These are phyloP conservation scores for Eucalyptus tenuipes DNA, from an alignment of 345 rosid genomes.

Conservation along the genomic window DNA sequence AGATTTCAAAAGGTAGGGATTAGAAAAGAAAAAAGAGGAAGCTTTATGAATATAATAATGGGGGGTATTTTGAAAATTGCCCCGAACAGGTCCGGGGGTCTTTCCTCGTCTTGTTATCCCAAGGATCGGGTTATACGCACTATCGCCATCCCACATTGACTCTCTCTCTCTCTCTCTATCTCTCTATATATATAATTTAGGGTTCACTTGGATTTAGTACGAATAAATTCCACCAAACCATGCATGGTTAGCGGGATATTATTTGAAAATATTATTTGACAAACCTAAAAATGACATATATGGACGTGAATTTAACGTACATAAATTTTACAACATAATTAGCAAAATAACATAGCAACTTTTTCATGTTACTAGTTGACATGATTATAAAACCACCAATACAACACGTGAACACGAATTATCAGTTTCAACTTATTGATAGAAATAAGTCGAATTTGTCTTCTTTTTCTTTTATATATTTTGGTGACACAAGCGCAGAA, in stretches of 20 bases:
- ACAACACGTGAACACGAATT: not conserved
- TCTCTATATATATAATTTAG: no score
- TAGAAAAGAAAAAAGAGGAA: not conserved
- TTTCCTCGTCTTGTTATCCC: not conserved
- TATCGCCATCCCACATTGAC: not conserved
- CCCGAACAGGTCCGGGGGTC: not conserved
- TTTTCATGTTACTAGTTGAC: not conserved
- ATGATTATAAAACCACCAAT: not conserved
- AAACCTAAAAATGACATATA: not conserved
- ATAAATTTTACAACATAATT: not conserved
- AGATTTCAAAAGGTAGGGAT: not conserved
- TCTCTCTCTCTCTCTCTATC: not conserved
- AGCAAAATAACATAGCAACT: not conserved
- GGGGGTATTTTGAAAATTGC: not conserved
- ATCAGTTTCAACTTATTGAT: not conserved
- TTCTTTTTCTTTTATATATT: not conserved
- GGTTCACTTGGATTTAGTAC: not conserved
- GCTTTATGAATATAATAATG: not conserved
- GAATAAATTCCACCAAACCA: not conserved
- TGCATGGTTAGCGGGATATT: not conserved
- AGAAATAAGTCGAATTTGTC: not conserved
- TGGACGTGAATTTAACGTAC: not conserved
- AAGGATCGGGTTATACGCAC: not conserved
- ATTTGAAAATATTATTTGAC: not conserved
- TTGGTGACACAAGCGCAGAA: not conserved